Evolutionary conservation across 495 filamentous ascomycete genomes (phyloP).

Genomic region (Xylaria grammica): DNA sequence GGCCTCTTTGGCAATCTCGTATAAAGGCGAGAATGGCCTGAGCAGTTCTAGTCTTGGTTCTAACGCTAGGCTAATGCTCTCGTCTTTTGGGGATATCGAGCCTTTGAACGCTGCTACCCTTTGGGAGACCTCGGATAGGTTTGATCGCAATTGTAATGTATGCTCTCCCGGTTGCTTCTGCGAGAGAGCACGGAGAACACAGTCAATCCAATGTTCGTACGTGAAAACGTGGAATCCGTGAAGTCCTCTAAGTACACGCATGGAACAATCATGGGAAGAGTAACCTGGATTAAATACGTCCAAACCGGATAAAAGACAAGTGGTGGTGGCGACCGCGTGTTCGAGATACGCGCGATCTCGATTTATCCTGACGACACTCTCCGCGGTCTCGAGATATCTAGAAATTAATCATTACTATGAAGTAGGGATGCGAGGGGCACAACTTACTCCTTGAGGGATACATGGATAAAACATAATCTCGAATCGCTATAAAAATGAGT

Average conservation of each 20-base stretch:
- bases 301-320: conserved; percentile 3
- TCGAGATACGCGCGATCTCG: conserved; percentile 9
- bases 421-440: background rate
- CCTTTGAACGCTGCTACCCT: background rate
- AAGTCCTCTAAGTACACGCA: conserved; percentile 31
- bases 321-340: conserved; percentile 2
- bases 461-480: conserved; percentile 38
- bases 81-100: background rate
- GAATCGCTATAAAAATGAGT: no score
- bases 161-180: background rate
- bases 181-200: conserved; percentile 19
- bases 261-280: background rate
- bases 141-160: background rate
- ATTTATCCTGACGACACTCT: conserved; percentile 20
- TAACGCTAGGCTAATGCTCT: background rate
- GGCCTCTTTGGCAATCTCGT: background rate
- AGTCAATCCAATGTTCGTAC: conserved; percentile 36
- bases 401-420: background rate
- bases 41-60: conserved; percentile 7
- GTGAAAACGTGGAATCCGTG: conserved; percentile 39
- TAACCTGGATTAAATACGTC: conserved; percentile 2
- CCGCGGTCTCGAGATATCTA: conserved; percentile 33
- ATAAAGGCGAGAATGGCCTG: background rate
- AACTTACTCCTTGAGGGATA: conserved; percentile 41
- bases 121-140: background rate